phyloP scores from a whole-genome alignment of 2,329 filamentous ascomycete species.

The Diaporthe velutina region DNA sequence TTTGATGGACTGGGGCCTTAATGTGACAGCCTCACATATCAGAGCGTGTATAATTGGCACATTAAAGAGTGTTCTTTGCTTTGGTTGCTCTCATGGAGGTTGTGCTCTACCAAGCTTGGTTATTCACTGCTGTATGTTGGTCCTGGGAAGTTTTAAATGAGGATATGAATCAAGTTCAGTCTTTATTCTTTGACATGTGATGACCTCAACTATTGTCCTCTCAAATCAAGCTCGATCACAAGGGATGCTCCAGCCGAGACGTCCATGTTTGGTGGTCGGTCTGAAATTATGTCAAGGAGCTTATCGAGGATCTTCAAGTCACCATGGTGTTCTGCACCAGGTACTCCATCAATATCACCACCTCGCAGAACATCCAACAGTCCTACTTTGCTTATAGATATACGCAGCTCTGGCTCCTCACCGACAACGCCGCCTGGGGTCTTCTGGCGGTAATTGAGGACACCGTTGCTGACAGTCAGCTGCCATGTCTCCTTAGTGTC shows the following conservation, averaged over 20 bases:
- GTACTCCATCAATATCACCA: constrained; percentile 5
- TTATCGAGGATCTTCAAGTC: not conserved
- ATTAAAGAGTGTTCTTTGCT: not conserved
- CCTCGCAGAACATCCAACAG: constrained; percentile 27
- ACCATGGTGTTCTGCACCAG: not conserved
- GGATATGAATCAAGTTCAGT: no score
- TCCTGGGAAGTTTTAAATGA: no score
- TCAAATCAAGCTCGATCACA: not conserved
- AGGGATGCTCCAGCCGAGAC: not conserved
- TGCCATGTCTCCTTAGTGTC: constrained; percentile 21
- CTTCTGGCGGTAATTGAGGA: constrained; percentile 7
- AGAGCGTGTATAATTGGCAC: not conserved
- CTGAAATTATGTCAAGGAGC: constrained; percentile 4
- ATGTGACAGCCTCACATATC: not conserved
- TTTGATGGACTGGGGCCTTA: not conserved
- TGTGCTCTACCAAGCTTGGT: not conserved
- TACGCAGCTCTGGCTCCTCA: not conserved
- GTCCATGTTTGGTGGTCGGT: not conserved
- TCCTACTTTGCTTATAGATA: not conserved
- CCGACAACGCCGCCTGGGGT: not conserved
- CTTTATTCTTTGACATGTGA: not conserved
- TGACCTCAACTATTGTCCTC: not conserved
- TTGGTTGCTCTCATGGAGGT: not conserved
- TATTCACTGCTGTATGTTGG: no score
- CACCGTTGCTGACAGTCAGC: constrained; percentile 32